phyloP scores from a whole-genome alignment of 257 asterid genomes.

The Solanum rostratum region DNA sequence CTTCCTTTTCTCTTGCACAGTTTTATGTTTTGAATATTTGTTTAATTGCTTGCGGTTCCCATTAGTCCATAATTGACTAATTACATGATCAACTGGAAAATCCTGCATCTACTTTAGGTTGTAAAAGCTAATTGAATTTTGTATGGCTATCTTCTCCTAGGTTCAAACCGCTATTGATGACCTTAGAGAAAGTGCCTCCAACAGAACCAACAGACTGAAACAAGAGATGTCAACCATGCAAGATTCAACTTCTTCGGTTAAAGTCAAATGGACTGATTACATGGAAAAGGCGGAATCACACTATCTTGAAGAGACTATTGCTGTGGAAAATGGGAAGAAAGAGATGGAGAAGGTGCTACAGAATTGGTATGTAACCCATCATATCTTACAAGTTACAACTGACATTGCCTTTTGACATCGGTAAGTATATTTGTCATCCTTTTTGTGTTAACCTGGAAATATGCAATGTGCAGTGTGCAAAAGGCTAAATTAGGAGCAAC shows the following conservation, averaged over 20 bases:
- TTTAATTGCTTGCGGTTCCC: neutral
- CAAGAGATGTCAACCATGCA: conserved; percentile 92
- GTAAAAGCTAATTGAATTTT: neutral
- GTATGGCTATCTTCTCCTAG: conserved; percentile 18
- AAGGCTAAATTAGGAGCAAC: conserved; percentile 74
- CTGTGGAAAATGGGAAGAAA: conserved; percentile 64
- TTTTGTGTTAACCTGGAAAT: neutral
- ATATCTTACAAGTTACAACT: neutral
- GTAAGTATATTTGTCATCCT: neutral
- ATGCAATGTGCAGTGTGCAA: conserved; percentile 46
- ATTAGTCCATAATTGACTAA: neutral
- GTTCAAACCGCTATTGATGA: conserved; percentile 70
- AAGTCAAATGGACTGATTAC: conserved; percentile 60
- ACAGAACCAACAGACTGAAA: conserved; percentile 61
- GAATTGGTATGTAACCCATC: conserved; percentile 51
- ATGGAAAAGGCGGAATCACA: conserved; percentile 54
- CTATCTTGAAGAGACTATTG: conserved; percentile 54
- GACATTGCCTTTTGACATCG: neutral
- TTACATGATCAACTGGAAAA: neutral
- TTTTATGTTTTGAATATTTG: neutral
- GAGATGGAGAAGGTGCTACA: conserved; percentile 58
- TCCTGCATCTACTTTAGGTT: neutral
- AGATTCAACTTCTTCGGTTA: conserved; percentile 54
- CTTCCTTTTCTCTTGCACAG: neutral
- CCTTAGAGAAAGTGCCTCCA: conserved; percentile 75